Evolutionary conservation across 257 asterid species (phyloP), one percentile per base, ranked within the genome.

Genomic region (Fraxinus quadrangulata): DNA sequence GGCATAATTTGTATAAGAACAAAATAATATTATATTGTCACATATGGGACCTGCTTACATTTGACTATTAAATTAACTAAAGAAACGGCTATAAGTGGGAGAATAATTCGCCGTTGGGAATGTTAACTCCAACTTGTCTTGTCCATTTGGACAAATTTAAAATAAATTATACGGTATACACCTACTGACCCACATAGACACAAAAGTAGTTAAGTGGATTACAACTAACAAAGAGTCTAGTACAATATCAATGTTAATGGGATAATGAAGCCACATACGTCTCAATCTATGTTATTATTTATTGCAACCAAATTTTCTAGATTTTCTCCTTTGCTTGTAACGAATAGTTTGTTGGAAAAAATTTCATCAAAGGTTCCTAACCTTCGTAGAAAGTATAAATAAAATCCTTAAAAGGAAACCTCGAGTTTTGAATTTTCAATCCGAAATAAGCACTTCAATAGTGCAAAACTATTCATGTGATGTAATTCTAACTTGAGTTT

Each of bases 141-240:
- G 19, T 51, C 63, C 63, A 51, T 51, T 51, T 51, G 59, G 16
- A 2, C 6, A 49, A 49, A 51, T 51, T 42, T 42, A 51, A 17
- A 14, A 51, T 19, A 51, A 51, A 51, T 14, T 39, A 56, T 56
- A 49, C 16, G 17, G 14, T 49, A 49, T 3, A 56, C 66, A n/a
- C 66, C 16, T 2, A 12, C 16, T 12, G 51, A 42, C 51, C 63
- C 23, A 16, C 63, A 51, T 51, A 6, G 23, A 19, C 63, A 19
- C 63, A 45, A 26, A 63, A 66, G 75, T 80, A 42, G 67, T 77
- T 31, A 63, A 63, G 83, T 81, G 83, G 83, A 71, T 81, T 82
- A 83, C 89, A 85, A 72, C 84, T 74, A 76, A 56, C 75, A 33
- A 82, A 73, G 78, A 65, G 80, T 54, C 30, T 37, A 59, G 79